phyloP scores from a whole-genome alignment of 2,329 filamentous ascomycete genomes.

The Raffaelea arxii region DNA sequence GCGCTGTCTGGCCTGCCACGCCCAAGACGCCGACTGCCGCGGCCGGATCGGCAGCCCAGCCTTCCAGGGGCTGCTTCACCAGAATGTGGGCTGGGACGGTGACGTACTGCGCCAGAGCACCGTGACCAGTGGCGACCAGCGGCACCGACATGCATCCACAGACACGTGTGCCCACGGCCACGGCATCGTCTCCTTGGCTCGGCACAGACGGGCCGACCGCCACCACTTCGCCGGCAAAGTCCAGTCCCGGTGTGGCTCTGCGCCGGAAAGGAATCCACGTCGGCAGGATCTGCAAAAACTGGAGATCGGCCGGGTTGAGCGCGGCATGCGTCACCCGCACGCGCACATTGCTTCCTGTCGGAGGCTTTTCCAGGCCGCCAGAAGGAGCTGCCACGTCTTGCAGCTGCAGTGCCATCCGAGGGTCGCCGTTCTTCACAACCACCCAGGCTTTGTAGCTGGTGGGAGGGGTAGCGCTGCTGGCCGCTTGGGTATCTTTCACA shows the following conservation, averaged over 20 bases:
- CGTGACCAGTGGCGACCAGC: conserved; percentile 19
- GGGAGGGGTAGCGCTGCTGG: neutral
- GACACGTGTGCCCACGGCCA: conserved; percentile 19
- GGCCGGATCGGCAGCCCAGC: conserved; percentile 4
- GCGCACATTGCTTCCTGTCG: conserved; percentile 16
- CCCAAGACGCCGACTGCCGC: conserved; percentile 22
- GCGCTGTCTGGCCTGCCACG: conserved; percentile 24
- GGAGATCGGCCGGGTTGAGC: conserved; percentile 26
- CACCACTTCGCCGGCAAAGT: conserved; percentile 24
- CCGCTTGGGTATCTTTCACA: neutral
- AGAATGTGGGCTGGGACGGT: conserved; percentile 22
- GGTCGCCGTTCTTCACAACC: conserved; percentile 17
- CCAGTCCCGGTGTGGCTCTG: conserved; percentile 20
- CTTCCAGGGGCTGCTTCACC: conserved; percentile 14
- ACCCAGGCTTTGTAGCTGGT: conserved; percentile 14
- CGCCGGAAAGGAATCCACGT: conserved; percentile 22
- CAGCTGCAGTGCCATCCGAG: conserved; percentile 16
- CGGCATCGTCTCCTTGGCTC: conserved; percentile 4
- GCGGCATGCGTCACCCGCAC: conserved; percentile 23
- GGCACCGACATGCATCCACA: conserved; percentile 19
- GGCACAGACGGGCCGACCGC: conserved; percentile 14
- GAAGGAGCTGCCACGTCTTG: conserved; percentile 2
- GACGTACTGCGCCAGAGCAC: conserved; percentile 24
- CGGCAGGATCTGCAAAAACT: conserved; percentile 20
- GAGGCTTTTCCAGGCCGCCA: conserved; percentile 9